A percentile compares a stretch with the other conserved stretches of the same genome.
Conservation (phyloP, 306 rosid species). For the Cercis canadensis region DNA sequence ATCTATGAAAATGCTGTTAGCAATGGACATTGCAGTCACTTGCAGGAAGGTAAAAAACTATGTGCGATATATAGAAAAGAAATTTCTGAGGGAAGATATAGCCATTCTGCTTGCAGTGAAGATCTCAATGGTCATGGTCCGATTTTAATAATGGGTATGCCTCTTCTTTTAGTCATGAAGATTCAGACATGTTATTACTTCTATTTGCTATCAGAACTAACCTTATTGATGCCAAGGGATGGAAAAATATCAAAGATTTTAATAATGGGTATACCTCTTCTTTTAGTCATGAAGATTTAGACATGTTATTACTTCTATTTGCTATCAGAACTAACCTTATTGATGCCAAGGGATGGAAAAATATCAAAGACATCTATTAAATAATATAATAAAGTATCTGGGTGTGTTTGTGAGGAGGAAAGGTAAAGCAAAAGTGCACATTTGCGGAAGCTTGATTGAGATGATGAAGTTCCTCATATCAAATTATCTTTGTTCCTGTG, state of each 20-base stretch:
- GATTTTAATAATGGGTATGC: slow-evolving; percentile 38
- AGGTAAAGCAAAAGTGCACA: background rate
- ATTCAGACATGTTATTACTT: background rate
- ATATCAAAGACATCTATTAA: too few species aligned
- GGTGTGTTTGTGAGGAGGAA: too few species aligned
- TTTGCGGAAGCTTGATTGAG: background rate
- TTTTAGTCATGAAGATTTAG: background rate
- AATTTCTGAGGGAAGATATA: slow-evolving; percentile 23
- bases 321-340: too few species aligned
- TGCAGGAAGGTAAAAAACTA: slow-evolving; percentile 38
- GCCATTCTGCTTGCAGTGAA: slow-evolving; percentile 25
- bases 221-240: too few species aligned
- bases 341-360: too few species aligned
- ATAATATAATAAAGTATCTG: background rate
- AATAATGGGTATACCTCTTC: slow-evolving; percentile 39
- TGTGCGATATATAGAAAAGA: slow-evolving; percentile 26
- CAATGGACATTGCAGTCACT: slow-evolving; percentile 43
- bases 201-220: background rate
- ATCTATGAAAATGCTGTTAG: slow-evolving; percentile 48
- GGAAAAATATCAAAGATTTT: background rate
- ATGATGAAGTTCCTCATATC: background rate
- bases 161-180: slow-evolving; percentile 20
- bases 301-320: background rate
- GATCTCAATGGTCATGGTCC: slow-evolving; percentile 40
- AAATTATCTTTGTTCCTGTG: background rate